phyloP scores from a whole-genome alignment of 768 basidiomycete species.

The Termitomyces heimii region DNA sequence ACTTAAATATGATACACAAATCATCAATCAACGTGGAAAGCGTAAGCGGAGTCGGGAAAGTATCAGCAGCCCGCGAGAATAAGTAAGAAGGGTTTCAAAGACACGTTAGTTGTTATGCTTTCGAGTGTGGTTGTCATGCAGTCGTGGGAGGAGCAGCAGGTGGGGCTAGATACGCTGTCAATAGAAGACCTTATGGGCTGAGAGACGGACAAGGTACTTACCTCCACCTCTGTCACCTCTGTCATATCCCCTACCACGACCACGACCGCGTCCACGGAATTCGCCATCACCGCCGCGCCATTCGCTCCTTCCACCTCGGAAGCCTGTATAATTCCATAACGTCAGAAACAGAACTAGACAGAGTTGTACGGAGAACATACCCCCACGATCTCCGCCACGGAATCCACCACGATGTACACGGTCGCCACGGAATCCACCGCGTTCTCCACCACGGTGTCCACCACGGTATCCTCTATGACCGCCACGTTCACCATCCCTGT shows the following conservation, averaged over 20 bases:
- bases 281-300: constrained; percentile 41
- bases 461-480: constrained; percentile 27
- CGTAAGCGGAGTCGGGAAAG: neutral
- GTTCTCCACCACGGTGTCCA: constrained; percentile 25
- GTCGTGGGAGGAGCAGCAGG: constrained; percentile 14
- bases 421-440: constrained; percentile 24
- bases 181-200: neutral
- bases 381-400: constrained; percentile 30
- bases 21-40: neutral
- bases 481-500: constrained; percentile 23
- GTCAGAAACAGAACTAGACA: neutral
- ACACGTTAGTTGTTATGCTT: neutral
- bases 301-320: constrained; percentile 36
- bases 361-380: constrained; percentile 13
- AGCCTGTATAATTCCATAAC: constrained; percentile 17
- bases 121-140: constrained; percentile 9
- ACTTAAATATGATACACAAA: constrained; percentile 3
- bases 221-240: constrained; percentile 33
- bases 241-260: constrained; percentile 28
- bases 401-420: constrained; percentile 39
- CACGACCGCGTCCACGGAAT: constrained; percentile 38
- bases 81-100: neutral
- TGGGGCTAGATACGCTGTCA: constrained; percentile 8
- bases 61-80: neutral
- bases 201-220: constrained; percentile 7